A percentile compares a stretch with the other conserved stretches of the same genome.
Conservation (phyloP, 2,329 filamentous ascomycete genomes). For the Tolypocladium capitatum region DNA sequence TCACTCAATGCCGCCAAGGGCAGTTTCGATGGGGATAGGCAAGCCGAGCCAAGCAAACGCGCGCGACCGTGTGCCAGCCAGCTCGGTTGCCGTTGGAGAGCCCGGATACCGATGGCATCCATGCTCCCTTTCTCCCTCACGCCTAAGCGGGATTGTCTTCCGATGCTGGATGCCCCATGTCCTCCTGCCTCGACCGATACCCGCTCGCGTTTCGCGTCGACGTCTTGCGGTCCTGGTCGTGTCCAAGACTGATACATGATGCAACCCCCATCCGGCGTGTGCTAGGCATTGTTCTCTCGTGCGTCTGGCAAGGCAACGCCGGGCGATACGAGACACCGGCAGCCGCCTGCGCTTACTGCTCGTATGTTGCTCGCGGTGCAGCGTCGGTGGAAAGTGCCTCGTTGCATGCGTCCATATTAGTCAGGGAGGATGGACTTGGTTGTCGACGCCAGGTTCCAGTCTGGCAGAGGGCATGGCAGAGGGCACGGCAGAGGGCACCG, state of each 20-base stretch:
- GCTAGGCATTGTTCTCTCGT: not conserved
- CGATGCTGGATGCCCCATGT: not conserved
- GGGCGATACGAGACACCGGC: not conserved
- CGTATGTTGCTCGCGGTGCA: not conserved
- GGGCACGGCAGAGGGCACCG: too few relatives aligned
- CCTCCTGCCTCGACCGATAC: not conserved
- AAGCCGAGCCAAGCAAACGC: not conserved
- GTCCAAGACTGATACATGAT: not conserved
- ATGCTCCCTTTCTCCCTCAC: too few relatives aligned
- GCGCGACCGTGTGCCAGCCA: not conserved
- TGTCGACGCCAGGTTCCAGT: not conserved
- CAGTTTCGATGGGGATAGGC: not conserved
- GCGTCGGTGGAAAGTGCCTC: not conserved
- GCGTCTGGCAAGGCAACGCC: not conserved
- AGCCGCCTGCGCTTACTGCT: too few relatives aligned
- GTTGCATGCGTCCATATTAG: not conserved
- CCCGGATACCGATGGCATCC: not conserved
- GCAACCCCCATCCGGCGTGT: not conserved
- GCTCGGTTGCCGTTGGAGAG: not conserved
- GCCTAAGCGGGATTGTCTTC: not conserved
- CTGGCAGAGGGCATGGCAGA: too few relatives aligned
- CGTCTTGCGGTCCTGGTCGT: not conserved
- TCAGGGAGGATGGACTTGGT: too few relatives aligned
- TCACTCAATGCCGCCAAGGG: not conserved
- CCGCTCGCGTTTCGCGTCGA: not conserved